Evolutionary conservation across 495 filamentous ascomycete species (phyloP), one percentile per base, ranked within the genome.

Genomic region (Aspergillus funiculosus): DNA sequence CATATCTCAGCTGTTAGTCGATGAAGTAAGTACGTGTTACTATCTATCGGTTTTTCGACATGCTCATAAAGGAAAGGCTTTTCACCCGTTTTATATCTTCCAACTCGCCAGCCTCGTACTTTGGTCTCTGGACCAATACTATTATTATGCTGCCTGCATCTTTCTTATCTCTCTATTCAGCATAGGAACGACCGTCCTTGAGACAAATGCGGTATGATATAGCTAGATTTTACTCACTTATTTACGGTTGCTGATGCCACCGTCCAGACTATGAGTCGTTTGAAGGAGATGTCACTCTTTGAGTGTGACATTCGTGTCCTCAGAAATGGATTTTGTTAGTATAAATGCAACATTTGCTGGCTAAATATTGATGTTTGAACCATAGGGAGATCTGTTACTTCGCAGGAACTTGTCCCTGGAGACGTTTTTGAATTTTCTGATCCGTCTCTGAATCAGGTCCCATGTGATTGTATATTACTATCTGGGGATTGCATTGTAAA

Each of bases 21-120:
- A 97, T 59, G 94, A 97, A 69, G 87, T 91, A 61, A 48, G 75
- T 68, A 13, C 39, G 18, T 28, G n/a, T 28, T 14, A 14, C 37
- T 35, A 30, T 20, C 20, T 26, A 15, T 37, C 14, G 21, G n/a
- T 29, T 6, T 11, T 10, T 51, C 19, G 1, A 19, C 30, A 35
- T 47, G 35, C 59, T 68, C 6, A 64, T 46, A 25, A 41, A n/a
- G 15, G 5, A 19, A 14, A 92, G 84, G 88, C 85, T 3, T 88
- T 99, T 60, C 92, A 97, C 58, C 94, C 94, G 2, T 97, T 99
- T 67, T 99, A 97, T 58, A 82, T 96, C 26, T 99, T 99, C 65
- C 94, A 99, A 61, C 81, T 99, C 56, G 90, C 88, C 24, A 97
- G 94, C 69, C 69, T 99, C 43, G 62, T 92, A 35, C 81, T 99